phyloP scores from a whole-genome alignment of 129 eudicot species.

The Helianthus annuus region DNA sequence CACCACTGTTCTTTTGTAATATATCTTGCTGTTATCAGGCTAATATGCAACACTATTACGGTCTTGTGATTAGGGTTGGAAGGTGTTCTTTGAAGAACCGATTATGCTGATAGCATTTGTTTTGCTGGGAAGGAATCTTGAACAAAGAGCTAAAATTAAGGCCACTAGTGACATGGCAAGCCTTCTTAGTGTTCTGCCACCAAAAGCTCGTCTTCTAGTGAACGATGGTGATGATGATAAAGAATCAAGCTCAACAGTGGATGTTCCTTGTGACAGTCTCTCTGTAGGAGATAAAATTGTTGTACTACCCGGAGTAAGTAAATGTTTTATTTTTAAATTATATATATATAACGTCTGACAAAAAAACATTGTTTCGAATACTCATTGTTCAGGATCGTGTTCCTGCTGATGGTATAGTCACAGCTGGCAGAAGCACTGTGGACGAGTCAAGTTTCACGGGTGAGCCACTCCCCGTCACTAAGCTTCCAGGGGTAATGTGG shows the following conservation, averaged over 20 bases:
- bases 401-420: constrained; percentile 97
- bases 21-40: neutral
- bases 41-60: no score
- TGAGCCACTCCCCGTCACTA: constrained; percentile 96
- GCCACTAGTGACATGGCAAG: constrained; percentile 99
- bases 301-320: constrained; percentile 93
- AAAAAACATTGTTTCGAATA: neutral
- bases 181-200: constrained; percentile 83
- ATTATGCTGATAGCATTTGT: constrained; percentile 98
- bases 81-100: constrained; percentile 96
- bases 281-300: constrained; percentile 88
- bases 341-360: neutral
- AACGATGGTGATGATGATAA: constrained; percentile 41
- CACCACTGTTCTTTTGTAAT: constrained; percentile 10
- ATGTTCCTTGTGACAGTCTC: constrained; percentile 87
- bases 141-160: constrained; percentile 95
- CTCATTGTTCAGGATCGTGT: constrained; percentile 74
- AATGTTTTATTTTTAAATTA: constrained; percentile 5
- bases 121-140: constrained; percentile 92
- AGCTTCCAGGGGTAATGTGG: constrained; percentile 86
- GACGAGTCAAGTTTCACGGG: constrained; percentile 99
- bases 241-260: constrained; percentile 69
- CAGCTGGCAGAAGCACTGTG: constrained; percentile 94
- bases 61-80: constrained; percentile 77
- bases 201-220: constrained; percentile 93